Base-by-base conservation (phyloP, 1,139 yeast species). In the Meyerozyma sp. region DNA sequence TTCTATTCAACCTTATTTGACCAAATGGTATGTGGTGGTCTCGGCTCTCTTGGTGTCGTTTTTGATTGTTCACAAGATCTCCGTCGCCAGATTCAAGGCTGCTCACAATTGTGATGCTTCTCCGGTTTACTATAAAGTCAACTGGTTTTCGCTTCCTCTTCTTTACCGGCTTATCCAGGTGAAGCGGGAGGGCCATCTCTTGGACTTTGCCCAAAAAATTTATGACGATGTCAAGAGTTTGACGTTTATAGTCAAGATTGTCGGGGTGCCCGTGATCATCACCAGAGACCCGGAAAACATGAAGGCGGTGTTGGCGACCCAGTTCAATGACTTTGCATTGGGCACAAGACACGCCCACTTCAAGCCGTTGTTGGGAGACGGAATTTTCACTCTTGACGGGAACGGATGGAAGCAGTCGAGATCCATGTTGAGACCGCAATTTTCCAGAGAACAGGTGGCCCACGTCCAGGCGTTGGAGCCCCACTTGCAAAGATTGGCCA, bases 371-470 rank as follows among this genome's bases (percentile, higher is more conserved):
- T 48, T 59, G 42, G 63, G 63, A 16, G 62, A 59, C 37, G 63
- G 63, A 8, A 58, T 59, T 39, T 59, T 59, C 47, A 58, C 63
- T 16, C 51, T 59, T 44, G 63, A 59, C 40, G 61, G 60, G 6
- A 56, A 52, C 4, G 62, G 62, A 6, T 59, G 63, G 63, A 59
- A 59, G 44, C 62, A 59, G 39, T 55, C 60, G 13, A 48, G 63
- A 42, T 51, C 62, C 6, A 56, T 59, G 63, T 58, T 59, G 54
- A 51, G 63, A 42, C 63, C 63, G 9, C 62, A 58, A 41, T 59
- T 59, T 44, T 58, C 61, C n/a, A 52, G 62, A 44, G 62, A 59
- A 42, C 62, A 59, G 41, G 56, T 59, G 7, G 59, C 59, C n/a
- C 63, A 59, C 32, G 62, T 59, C 32, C 52, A 51, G 47, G 44